Conservation (phyloP, 805 yeast genomes). For the Metschnikowia matae region DNA sequence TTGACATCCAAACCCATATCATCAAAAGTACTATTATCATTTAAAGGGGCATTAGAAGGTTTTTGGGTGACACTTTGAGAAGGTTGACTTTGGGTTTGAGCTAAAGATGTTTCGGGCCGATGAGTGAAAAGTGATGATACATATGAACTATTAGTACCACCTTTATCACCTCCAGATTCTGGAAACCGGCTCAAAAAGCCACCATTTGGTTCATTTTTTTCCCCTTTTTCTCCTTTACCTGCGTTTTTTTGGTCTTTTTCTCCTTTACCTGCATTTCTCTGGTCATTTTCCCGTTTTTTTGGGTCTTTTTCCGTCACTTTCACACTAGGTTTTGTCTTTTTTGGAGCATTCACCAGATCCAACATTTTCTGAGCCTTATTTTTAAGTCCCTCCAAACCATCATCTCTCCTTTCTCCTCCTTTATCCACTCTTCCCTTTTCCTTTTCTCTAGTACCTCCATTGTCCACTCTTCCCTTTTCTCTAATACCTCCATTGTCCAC, state of each 20-base stretch:
- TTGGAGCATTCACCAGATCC: neutral
- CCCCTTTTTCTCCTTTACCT: neutral
- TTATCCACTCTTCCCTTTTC: no score
- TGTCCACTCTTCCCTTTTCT: no score
- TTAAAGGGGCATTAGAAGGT: slow-evolving; percentile 87
- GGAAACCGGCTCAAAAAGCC: neutral
- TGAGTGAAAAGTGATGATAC: slow-evolving; percentile 78
- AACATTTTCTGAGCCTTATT: slow-evolving; percentile 1
- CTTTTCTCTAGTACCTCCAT: no score
- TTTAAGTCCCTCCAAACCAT: neutral
- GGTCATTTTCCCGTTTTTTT: neutral
- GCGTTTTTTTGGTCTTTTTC: neutral
- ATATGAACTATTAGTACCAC: slow-evolving; percentile 43
- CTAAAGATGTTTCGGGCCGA: slow-evolving; percentile 44
- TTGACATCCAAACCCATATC: slow-evolving; percentile 64
- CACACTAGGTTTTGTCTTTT: neutral
- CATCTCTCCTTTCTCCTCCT: no score
- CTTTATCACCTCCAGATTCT: slow-evolving; percentile 17
- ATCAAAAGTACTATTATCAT: slow-evolving; percentile 62
- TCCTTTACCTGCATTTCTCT: neutral
- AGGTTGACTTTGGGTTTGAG: slow-evolving; percentile 36
- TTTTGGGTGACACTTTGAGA: slow-evolving; percentile 34
- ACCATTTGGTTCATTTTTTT: no score
- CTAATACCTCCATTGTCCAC: neutral
- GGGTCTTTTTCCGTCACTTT: no score